Conservation (phyloP, 768 basidiomycete genomes). For the Rhodotorula kratochvilovae region DNA sequence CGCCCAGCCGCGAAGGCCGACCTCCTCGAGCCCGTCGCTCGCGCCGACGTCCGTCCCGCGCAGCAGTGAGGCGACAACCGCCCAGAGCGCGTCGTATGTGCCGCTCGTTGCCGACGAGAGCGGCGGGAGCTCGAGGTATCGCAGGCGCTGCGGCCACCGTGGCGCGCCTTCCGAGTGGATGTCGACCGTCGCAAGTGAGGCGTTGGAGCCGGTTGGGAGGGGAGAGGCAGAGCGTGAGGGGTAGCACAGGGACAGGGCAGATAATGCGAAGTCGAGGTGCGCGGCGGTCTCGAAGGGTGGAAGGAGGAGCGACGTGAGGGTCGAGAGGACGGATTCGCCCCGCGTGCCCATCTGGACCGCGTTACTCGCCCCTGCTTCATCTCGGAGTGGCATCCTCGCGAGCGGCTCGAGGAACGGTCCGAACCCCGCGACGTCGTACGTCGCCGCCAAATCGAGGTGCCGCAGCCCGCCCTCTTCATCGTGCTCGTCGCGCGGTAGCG, state of each 20-base stretch:
- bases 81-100: conserved; percentile 9
- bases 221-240: background rate
- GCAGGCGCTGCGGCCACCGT: background rate
- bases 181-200: too few relatives aligned
- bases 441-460: conserved; percentile 8
- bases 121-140: conserved; percentile 19
- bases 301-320: background rate
- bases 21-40: background rate
- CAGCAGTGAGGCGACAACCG: background rate
- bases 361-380: too few relatives aligned
- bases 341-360: too few relatives aligned
- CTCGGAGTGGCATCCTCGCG: background rate
- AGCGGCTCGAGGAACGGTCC: background rate
- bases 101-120: conserved; percentile 3
- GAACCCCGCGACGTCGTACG: background rate
- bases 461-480: background rate
- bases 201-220: background rate
- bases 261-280: conserved; percentile 2
- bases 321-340: background rate
- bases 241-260: background rate
- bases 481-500: background rate
- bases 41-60: background rate
- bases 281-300: conserved; percentile 13
- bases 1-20: background rate
- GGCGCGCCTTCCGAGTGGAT: background rate